Percentiles rank a stretch among this genome's conserved stretches.
These are phyloP conservation scores for Albizia julibrissin DNA, from an alignment of 306 rosid species.

Conservation along the genomic window DNA sequence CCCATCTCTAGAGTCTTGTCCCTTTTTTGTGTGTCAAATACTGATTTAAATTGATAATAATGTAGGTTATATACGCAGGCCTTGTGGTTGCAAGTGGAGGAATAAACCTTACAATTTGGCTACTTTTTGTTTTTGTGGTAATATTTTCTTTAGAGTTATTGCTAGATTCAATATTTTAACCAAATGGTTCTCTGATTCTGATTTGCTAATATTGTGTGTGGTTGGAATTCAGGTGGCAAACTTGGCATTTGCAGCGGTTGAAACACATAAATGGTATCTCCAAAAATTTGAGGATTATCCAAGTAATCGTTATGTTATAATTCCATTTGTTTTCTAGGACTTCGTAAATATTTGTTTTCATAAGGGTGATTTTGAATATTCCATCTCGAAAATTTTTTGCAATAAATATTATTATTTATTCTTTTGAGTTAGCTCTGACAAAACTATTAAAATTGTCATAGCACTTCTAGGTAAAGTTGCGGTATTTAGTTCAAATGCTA, in stretches of 20 bases:
- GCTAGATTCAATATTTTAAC: slow-evolving; percentile 14
- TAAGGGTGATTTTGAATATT: neutral
- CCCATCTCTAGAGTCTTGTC: slow-evolving; percentile 18
- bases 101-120: slow-evolving; percentile 75
- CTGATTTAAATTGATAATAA: slow-evolving; percentile 20
- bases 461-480: neutral
- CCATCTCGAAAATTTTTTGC: neutral
- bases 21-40: slow-evolving; percentile 1
- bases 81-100: slow-evolving; percentile 84
- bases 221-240: slow-evolving; percentile 64
- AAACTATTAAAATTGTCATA: neutral
- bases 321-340: slow-evolving; percentile 61
- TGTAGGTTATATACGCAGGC: slow-evolving; percentile 80
- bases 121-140: slow-evolving; percentile 84
- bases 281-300: slow-evolving; percentile 83
- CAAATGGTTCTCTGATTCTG: neutral
- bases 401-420: neutral
- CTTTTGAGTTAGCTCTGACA: neutral
- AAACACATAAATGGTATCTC: slow-evolving; percentile 83
- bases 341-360: neutral
- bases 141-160: slow-evolving; percentile 23
- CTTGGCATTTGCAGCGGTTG: slow-evolving; percentile 71
- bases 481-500: no score
- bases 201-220: slow-evolving; percentile 1
- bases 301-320: slow-evolving; percentile 50